Evolutionary conservation across 371 early-diverging fungal genomes (phyloP).

Genomic region (Mucor circinelloides): DNA sequence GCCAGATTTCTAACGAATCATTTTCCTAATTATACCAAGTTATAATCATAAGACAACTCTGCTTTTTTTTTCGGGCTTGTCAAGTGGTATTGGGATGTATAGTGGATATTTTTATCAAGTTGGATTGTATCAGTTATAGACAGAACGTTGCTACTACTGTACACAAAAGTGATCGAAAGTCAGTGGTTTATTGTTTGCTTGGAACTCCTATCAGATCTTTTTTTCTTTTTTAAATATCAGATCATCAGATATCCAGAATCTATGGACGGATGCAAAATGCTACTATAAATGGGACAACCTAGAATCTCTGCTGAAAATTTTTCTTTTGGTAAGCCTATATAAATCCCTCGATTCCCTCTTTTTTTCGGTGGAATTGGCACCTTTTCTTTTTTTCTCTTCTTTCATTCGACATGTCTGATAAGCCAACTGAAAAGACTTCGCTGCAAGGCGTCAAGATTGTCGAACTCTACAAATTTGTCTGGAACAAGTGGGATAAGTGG

Average conservation of each 20-base stretch:
- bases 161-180: background rate
- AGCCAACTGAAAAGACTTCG: background rate
- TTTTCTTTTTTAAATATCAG: constrained; percentile 15
- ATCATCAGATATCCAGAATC: constrained; percentile 19
- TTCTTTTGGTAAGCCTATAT: background rate
- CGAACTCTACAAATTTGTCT: constrained; percentile 32
- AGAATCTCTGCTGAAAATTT: background rate
- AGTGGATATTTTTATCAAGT: no score
- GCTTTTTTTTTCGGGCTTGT: no score
- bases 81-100: no score
- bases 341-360: background rate
- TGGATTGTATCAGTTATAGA: no score
- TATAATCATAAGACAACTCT: no score
- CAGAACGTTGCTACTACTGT: no score
- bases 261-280: background rate
- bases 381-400: background rate
- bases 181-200: background rate
- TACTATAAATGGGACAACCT: background rate
- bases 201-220: background rate
- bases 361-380: background rate
- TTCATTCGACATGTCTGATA: background rate
- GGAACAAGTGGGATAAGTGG: constrained; percentile 25
- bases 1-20: no score
- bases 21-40: no score
- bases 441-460: constrained; percentile 27